phyloP scores from a whole-genome alignment of 148 eudicot species.

The Persicaria maculosa region DNA sequence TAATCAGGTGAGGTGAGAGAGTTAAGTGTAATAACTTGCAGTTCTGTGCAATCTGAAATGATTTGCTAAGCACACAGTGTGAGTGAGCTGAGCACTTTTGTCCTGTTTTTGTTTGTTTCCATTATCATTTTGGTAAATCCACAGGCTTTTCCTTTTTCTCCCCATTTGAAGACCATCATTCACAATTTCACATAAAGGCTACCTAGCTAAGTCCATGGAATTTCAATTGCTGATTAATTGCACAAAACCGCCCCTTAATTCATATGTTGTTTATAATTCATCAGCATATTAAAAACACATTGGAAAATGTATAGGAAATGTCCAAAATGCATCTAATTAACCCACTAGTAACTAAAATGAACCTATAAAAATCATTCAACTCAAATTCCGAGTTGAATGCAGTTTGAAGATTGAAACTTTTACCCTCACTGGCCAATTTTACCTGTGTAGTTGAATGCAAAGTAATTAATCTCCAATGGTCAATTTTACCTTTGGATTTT shows the following conservation, averaged over 20 bases:
- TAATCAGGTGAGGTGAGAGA: neutral
- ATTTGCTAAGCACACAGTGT: conserved; percentile 3
- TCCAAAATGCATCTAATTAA: no score
- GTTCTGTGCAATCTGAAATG: conserved; percentile 3
- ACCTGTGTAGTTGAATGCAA: neutral
- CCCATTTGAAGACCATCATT: neutral
- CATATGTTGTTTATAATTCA: no score
- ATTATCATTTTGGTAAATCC: conserved; percentile 1
- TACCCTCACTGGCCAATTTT: neutral
- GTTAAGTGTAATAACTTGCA: neutral
- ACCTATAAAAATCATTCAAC: no score
- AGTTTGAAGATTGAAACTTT: neutral
- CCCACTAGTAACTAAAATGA: no score
- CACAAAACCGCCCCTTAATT: no score
- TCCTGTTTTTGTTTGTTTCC: neutral
- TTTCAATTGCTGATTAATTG: neutral
- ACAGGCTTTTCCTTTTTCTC: neutral
- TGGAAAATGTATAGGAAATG: no score
- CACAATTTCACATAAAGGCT: neutral
- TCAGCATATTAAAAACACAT: no score
- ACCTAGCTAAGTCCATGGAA: neutral
- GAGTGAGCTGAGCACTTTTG: neutral
- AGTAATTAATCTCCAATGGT: conserved; percentile 4
- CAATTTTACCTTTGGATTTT: neutral
- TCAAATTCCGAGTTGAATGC: neutral